These are phyloP conservation scores for Penicillium soppii DNA, from an alignment of 495 filamentous ascomycete genomes.

Conservation along the genomic window DNA sequence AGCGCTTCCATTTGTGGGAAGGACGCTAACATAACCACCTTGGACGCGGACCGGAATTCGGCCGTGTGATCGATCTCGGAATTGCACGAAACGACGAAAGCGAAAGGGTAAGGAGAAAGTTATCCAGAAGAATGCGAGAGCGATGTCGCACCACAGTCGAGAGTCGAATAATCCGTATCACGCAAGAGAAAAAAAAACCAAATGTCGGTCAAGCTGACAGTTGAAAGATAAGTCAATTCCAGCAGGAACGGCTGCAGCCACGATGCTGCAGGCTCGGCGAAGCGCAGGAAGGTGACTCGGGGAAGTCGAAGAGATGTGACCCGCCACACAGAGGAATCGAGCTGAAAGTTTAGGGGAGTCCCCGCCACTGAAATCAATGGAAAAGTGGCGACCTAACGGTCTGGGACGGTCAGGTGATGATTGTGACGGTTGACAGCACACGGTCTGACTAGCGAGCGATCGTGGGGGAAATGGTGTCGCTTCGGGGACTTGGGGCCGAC, in stretches of 20 bases:
- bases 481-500: constrained; percentile 1
- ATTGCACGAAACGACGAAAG: constrained; percentile 18
- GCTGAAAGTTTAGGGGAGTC: not conserved
- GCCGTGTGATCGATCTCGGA: not conserved
- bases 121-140: constrained; percentile 17
- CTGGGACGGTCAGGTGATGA: constrained; percentile 28
- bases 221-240: constrained; percentile 19
- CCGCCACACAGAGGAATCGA: not conserved
- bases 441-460: constrained; percentile 12
- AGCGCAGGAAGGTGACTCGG: constrained; percentile 8
- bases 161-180: constrained; percentile 39
- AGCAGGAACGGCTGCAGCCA: constrained; percentile 13
- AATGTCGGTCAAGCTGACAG: constrained; percentile 45
- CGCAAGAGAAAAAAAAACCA: constrained; percentile 33
- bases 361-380: constrained; percentile 8
- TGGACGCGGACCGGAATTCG: constrained; percentile 1
- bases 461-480: constrained; percentile 8
- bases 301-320: not conserved
- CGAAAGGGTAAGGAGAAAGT: constrained; percentile 16
- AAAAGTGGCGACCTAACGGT: constrained; percentile 24
- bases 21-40: constrained; percentile 42
- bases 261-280: constrained; percentile 13
- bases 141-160: constrained; percentile 40
- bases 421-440: constrained; percentile 25
- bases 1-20: constrained; percentile 42